These are phyloP conservation scores for Calcarisporium arbuscula DNA, from an alignment of 2,329 filamentous ascomycete species.

Conservation along the genomic window DNA sequence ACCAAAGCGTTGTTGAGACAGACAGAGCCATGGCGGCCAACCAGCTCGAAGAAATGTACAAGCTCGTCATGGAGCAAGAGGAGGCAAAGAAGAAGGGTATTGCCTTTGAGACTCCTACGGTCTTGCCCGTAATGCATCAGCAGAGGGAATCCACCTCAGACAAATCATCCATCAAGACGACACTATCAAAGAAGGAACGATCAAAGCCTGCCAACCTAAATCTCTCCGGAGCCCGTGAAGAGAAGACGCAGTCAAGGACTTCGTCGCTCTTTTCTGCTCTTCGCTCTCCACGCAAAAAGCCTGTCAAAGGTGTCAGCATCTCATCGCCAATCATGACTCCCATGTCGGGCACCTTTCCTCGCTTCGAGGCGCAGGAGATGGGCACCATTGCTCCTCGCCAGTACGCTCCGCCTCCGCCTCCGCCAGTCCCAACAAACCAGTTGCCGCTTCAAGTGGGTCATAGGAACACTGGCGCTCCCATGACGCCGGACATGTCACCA, in stretches of 20 bases:
- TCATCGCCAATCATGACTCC: constrained; percentile 62
- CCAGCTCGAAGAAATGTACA: constrained; percentile 87
- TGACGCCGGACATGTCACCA: constrained; percentile 33
- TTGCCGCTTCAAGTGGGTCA: constrained; percentile 24
- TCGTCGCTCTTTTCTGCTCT: constrained; percentile 57
- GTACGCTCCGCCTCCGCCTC: constrained; percentile 51
- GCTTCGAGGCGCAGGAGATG: constrained; percentile 50
- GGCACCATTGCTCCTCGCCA: constrained; percentile 50
- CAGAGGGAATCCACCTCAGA: constrained; percentile 18
- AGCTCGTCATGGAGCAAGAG: constrained; percentile 86
- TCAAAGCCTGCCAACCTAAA: constrained; percentile 46
- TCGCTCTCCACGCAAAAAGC: constrained; percentile 51
- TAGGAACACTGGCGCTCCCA: constrained; percentile 16
- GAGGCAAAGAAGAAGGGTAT: constrained; percentile 55
- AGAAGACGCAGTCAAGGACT: constrained; percentile 48
- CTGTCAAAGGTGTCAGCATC: constrained; percentile 48
- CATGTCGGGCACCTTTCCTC: constrained; percentile 52
- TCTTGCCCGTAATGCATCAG: constrained; percentile 22
- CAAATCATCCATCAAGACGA: constrained; percentile 22
- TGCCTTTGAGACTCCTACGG: constrained; percentile 36
- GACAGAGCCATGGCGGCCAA: constrained; percentile 71
- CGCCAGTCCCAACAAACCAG: constrained; percentile 47
- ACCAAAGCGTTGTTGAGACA: constrained; percentile 66
- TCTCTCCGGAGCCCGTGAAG: constrained; percentile 34
- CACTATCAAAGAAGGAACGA: constrained; percentile 37